These are phyloP conservation scores for Didymella pomorum DNA, from an alignment of 2,329 filamentous ascomycete genomes.

Conservation along the genomic window DNA sequence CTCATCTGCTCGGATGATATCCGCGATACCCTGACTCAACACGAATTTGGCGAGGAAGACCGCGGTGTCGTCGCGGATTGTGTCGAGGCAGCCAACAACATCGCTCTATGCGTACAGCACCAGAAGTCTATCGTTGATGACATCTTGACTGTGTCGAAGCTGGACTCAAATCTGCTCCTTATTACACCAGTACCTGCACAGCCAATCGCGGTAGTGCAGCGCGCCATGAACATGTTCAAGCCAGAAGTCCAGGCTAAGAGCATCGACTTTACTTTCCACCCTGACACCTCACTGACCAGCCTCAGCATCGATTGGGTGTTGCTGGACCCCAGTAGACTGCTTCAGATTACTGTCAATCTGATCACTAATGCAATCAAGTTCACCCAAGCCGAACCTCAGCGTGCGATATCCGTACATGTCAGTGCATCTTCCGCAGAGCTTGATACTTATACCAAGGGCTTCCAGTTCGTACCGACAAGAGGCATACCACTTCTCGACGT, in stretches of 20 bases:
- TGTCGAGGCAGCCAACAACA: constrained; percentile 46
- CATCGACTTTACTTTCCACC: constrained; percentile 39
- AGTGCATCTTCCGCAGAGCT: constrained; percentile 48
- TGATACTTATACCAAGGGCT: constrained; percentile 27
- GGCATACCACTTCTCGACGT: constrained; percentile 24
- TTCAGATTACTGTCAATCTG: constrained; percentile 55
- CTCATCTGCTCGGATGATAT: constrained; percentile 47
- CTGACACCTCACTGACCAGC: constrained; percentile 47
- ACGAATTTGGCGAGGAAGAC: constrained; percentile 30
- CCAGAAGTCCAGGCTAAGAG: constrained; percentile 45
- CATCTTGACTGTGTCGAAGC: constrained; percentile 45
- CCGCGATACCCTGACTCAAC: constrained; percentile 33
- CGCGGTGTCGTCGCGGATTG: constrained; percentile 30
- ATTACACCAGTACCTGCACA: constrained; percentile 52
- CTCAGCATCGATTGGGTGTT: constrained; percentile 51
- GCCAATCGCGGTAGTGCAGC: constrained; percentile 44
- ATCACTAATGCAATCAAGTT: constrained; percentile 60
- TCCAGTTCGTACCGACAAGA: constrained; percentile 41
- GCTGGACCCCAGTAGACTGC: constrained; percentile 53
- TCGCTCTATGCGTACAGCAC: constrained; percentile 53
- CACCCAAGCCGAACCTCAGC: constrained; percentile 47
- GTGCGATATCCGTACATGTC: constrained; percentile 51
- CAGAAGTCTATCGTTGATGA: constrained; percentile 49
- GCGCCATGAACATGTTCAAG: constrained; percentile 51
- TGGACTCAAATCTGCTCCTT: constrained; percentile 42